Base-by-base conservation (phyloP, 805 yeast species). In the Myxozyma geophila region DNA sequence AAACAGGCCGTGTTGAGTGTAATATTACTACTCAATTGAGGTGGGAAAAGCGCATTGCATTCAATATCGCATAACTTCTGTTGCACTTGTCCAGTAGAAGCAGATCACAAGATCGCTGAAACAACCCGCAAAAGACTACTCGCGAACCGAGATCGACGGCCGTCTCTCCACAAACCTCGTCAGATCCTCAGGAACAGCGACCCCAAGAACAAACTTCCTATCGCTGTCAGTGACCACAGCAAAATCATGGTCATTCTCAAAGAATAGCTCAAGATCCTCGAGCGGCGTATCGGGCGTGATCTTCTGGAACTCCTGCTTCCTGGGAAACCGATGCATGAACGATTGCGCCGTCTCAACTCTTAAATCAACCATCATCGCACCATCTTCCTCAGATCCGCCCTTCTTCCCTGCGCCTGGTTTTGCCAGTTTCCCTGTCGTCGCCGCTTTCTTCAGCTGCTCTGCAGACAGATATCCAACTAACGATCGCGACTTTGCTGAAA, bases 211-310 rank as follows among this genome's bases (percentile, higher is more conserved):
- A 71, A 83, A 80, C 66, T 78, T 78, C 5, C 84, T 81, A 53
- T 79, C 79, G 33, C 73, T 79, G 66, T 84, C 85, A 50, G 87
- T 83, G 54, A 84, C 55, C n/a, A 84, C 83, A 3, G 87, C 87
- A 70, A 85, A 83, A 66, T 78, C 83, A 64, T 80, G 76, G 17
- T 83, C 85, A 21, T 73, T 62, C 7, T 44, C 62, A 72, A 85
- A 84, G 67, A 84, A 85, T 41, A 66, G 70, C 21, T 84, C 84
- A 67, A 84, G 79, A 1, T 80, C 78, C 69, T 85, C 87, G 67
- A 84, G 76, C 12, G 87, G 83, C 2, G 85, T 81, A 65, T 78
- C 74, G 0, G 87, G 87, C 7, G 87, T 84, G 66, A 84, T 77
- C 33, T 80, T 78, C 51, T 72, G 70, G 69, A 77, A 84, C 54